Evolutionary conservation across 2,329 filamentous ascomycete genomes (phyloP), one percentile per base, ranked within the genome.

Genomic region (Colletotrichum costaricense): DNA sequence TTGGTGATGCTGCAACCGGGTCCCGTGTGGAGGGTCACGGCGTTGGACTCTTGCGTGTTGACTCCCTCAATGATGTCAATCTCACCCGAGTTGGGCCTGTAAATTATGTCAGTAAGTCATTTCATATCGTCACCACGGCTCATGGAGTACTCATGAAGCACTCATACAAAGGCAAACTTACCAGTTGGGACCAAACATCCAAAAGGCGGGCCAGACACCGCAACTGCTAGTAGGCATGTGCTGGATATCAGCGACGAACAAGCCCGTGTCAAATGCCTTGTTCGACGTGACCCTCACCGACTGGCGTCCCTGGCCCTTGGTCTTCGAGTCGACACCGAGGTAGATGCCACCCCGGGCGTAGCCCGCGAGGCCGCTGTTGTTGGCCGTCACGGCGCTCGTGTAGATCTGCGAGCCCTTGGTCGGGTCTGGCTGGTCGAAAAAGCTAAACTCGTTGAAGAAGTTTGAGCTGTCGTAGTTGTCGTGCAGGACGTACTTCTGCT

Each of bases 41-140:
- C 82, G 80, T 93, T 90, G 72, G 86, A 82, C 3, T 83, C 80
- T 74, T 91, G 88, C 26, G 86, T 83, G 83, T 94, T 94, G 76
- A 95, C 92, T 49, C 93, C 93, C 84, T 95, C 94, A 77, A 95
- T 90, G 78, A 95, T 93, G 80, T 96, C 94, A 77, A 96, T 93
- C 83, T 95, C 94, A 59, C 93, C 93, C 8, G 86, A 85, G 55
- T 80, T 80, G 2, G 94, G 94, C 72, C 72, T 74, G 42, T 19
- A 1, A 11, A 19, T 3, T 8, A 7, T n/a, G 52, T 74, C 28
- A 67, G 56, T 19, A 26, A 24, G 7, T 35, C 33, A 8, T 12
- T 30, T 46, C 9, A 4, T 26, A 38, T 56, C 38, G 9, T 22
- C 24, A 30, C 9, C 30, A 7, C 14, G 16, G 19, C 35, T 65